Evolutionary conservation across 805 yeast genomes (phyloP).

Genomic region (Myxozyma neglecta): DNA sequence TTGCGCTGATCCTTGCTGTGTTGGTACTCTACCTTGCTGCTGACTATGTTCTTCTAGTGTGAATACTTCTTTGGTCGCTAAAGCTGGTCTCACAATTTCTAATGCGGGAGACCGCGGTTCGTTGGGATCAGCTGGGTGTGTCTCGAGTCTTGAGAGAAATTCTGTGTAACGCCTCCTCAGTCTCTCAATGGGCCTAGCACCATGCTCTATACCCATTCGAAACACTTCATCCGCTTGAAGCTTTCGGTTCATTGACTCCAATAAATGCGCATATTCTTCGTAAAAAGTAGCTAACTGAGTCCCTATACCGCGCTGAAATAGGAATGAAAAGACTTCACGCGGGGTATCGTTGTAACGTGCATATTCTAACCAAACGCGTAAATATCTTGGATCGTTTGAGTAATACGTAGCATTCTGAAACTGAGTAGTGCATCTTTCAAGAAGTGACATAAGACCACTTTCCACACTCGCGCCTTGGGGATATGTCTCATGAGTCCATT

Average conservation of each 20-base stretch:
- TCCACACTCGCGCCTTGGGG: slow-evolving; percentile 64
- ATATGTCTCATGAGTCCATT: slow-evolving; percentile 61
- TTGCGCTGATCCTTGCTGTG: neutral
- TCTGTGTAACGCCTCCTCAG: slow-evolving; percentile 47
- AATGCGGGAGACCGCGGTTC: slow-evolving; percentile 44
- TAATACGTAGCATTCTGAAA: slow-evolving; percentile 67
- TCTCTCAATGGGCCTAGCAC: slow-evolving; percentile 66
- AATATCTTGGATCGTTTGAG: slow-evolving; percentile 77
- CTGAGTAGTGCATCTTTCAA: slow-evolving; percentile 70
- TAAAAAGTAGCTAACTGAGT: slow-evolving; percentile 64
- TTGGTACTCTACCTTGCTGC: neutral
- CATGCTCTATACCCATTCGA: slow-evolving; percentile 54
- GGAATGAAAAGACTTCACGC: slow-evolving; percentile 65
- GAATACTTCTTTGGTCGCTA: slow-evolving; percentile 42
- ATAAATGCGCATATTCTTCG: slow-evolving; percentile 69
- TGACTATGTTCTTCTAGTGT: slow-evolving; percentile 6
- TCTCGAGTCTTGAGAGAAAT: slow-evolving; percentile 47
- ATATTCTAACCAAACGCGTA: slow-evolving; percentile 79
- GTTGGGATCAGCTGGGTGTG: slow-evolving; percentile 32
- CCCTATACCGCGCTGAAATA: slow-evolving; percentile 74
- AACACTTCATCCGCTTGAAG: slow-evolving; percentile 62
- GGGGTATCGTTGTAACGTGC: slow-evolving; percentile 68
- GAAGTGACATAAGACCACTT: slow-evolving; percentile 61
- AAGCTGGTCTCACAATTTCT: slow-evolving; percentile 39
- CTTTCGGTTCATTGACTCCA: slow-evolving; percentile 52